Evolutionary conservation across 192 early-diverging fungal genomes (phyloP), one percentile per base, ranked within the genome.

Genomic region (Entomortierella beljakovae): DNA sequence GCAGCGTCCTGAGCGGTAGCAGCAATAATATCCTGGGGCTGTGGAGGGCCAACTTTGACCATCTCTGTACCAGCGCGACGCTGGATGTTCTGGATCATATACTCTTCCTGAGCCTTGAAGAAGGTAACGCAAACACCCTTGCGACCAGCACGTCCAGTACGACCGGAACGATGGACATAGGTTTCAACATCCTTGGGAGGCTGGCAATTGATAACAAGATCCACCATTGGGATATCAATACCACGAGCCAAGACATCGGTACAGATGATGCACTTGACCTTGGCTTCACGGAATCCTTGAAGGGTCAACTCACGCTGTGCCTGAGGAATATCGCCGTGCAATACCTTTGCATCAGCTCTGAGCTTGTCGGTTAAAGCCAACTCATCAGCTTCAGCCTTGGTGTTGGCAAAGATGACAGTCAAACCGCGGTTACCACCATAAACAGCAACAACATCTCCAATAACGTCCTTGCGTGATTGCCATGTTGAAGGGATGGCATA

Each of bases 221-320:
- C 97, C 52, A 98, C 95, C 85, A 96, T 93, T 43, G 95, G 95
- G 70, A 99, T 97, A 87, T 98, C 96, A 64, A 98, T 87, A 70
- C 97, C 97, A 82, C 97, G 94, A 31, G 96, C 96, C 38, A 93
- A 89, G 25, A 98, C 97, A 81, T 98, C 97, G 3, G 97, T 98
- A 75, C 94, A 93, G 35, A 99, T 91, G 57, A 98, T 92, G 71
- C 88, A 92, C 65, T 85, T 86, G 81, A 93, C 92, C 66, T 94
- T 94, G 76, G 92, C 93, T 49, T 96, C 91, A 71, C 94, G 86
- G 83, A 95, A 96, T 48, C 90, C 92, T 72, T 94, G 90, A 80
- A 96, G 92, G 20, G 94, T 89, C 25, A 86, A 79, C 77, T 96
- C 94, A 60, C 94, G 83, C 55, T 89, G 89, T 35, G 88, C 84